Evolutionary conservation across 352 stramenopile species (phyloP).

Genomic region (Pythium myriotylum): DNA sequence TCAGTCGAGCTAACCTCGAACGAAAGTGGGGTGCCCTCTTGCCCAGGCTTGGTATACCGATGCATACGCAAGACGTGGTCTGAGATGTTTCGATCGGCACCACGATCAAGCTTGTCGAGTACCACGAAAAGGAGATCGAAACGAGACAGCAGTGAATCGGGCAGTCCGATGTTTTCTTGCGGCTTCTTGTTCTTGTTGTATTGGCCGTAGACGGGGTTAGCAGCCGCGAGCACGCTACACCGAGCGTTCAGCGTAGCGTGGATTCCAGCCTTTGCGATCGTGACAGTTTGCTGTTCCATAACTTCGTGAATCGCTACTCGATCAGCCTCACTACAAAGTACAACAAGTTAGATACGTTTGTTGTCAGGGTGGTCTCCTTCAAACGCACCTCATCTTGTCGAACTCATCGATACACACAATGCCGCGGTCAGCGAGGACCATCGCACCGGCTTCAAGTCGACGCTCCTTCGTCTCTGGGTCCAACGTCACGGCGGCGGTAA

Average conservation of each 20-base stretch:
- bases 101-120: constrained; percentile 96
- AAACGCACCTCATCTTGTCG: constrained; percentile 96
- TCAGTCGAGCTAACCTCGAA: constrained; percentile 84
- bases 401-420: constrained; percentile 99
- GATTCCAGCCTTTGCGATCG: constrained; percentile 99
- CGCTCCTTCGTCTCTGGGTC: constrained; percentile 95
- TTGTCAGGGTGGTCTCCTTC: too few relatives aligned
- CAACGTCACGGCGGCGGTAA: constrained; percentile 98
- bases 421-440: constrained; percentile 98
- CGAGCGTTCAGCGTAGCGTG: constrained; percentile 98
- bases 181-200: constrained; percentile 98
- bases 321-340: constrained; percentile 87
- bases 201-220: constrained; percentile 99
- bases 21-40: constrained; percentile 89
- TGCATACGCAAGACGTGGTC: constrained; percentile 98
- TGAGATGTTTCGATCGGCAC: constrained; percentile 94
- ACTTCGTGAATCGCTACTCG: constrained; percentile 99
- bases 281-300: constrained; percentile 99
- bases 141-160: constrained; percentile 98
- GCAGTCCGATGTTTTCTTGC: constrained; percentile 99
- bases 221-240: constrained; percentile 98
- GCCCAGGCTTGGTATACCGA: constrained; percentile 88
- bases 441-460: constrained; percentile 97
- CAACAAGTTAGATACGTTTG: not conserved
- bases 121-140: constrained; percentile 99